Conservation (phyloP, 805 yeast species). For the Barnettozyma salicaria region DNA sequence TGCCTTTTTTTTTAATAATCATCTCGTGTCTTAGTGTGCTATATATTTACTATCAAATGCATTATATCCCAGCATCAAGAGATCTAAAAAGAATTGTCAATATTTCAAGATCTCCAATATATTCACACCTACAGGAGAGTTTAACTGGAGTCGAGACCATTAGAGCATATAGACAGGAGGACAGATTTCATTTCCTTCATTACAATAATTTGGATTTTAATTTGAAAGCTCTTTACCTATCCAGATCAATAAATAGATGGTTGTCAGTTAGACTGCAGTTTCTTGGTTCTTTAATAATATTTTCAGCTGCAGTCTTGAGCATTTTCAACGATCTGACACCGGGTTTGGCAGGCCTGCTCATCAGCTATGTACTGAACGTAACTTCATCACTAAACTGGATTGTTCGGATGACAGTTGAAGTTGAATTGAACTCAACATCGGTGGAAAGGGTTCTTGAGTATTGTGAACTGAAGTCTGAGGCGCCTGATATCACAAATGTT, state of each 20-base stretch:
- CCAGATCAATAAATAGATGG: conserved; percentile 68
- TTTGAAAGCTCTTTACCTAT: conserved; percentile 63
- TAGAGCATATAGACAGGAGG: conserved; percentile 64
- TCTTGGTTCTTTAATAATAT: conserved; percentile 51
- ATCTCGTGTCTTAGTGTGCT: conserved; percentile 41
- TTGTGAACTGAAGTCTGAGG: conserved; percentile 41
- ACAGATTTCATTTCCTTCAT: conserved; percentile 57
- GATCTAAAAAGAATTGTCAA: conserved; percentile 73
- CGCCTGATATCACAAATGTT: conserved; percentile 39
- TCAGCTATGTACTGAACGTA: conserved; percentile 57
- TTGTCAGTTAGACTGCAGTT: conserved; percentile 53
- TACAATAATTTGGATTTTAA: conserved; percentile 68
- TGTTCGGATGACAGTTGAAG: conserved; percentile 56
- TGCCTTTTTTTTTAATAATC: conserved; percentile 50
- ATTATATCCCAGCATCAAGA: conserved; percentile 64
- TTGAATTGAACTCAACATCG: conserved; percentile 58
- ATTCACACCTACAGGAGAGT: conserved; percentile 78
- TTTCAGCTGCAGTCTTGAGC: conserved; percentile 45
- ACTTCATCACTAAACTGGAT: conserved; percentile 48
- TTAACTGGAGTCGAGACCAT: conserved; percentile 73
- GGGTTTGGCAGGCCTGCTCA: conserved; percentile 57
- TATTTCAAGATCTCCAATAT: conserved; percentile 67
- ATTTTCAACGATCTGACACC: conserved; percentile 42
- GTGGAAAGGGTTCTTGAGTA: conserved; percentile 66
- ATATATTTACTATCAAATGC: conserved; percentile 65